Evolutionary conservation across 1,139 yeast species (phyloP).

Genomic region (Lodderomyces metapsilosis): DNA sequence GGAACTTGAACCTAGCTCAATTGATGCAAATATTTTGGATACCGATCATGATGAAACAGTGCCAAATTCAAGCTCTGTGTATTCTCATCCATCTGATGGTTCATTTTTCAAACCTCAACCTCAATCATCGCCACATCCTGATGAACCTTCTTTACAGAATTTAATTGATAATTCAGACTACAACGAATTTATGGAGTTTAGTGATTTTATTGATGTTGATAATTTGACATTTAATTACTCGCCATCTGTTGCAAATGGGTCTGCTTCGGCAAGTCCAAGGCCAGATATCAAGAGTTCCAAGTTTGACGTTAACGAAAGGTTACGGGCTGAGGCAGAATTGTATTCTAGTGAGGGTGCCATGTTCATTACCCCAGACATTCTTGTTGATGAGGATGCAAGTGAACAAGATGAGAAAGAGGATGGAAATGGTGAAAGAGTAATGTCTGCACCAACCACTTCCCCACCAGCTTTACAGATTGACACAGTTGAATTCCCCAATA

Average conservation of each 20-base stretch:
- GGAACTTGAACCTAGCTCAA: slow-evolving; percentile 15
- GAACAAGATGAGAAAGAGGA: not conserved
- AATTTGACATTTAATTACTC: slow-evolving; percentile 32
- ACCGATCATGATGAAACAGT: not conserved
- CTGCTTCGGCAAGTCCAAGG: slow-evolving; percentile 3
- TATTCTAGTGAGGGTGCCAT: not conserved
- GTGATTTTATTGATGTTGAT: slow-evolving; percentile 64
- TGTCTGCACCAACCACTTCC: not conserved
- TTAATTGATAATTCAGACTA: not conserved
- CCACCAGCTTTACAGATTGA: not conserved
- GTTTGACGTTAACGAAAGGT: not conserved
- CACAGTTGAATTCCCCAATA: slow-evolving; percentile 3
- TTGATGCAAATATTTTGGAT: slow-evolving; percentile 12
- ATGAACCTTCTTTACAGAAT: not conserved
- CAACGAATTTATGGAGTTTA: slow-evolving; percentile 53
- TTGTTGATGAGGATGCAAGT: slow-evolving; percentile 1
- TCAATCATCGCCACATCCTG: slow-evolving; percentile 17
- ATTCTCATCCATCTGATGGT: not conserved
- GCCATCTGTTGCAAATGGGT: slow-evolving; percentile 10
- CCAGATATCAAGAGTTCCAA: not conserved
- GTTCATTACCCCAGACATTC: slow-evolving; percentile 4
- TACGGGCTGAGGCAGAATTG: not conserved
- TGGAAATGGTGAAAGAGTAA: not conserved
- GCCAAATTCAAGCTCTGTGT: not conserved
- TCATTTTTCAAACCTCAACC: not conserved